Conservation (phyloP, 2,329 filamentous ascomycete genomes). For the Zymoseptoria tritici region DNA sequence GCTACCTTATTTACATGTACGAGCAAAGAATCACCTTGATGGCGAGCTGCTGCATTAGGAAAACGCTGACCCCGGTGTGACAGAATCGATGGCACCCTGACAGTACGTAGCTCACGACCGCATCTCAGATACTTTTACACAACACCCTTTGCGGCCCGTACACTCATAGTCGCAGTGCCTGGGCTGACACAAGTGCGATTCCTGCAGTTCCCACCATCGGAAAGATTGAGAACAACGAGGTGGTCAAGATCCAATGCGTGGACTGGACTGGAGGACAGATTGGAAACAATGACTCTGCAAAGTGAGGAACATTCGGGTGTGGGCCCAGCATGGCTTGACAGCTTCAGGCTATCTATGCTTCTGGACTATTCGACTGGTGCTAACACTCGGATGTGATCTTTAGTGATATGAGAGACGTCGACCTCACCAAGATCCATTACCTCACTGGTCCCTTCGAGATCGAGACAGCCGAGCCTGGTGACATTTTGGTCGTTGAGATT, state of each 20-base stretch:
- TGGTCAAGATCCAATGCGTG: conserved; percentile 87
- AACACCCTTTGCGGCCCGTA: neutral
- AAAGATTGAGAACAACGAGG: conserved; percentile 72
- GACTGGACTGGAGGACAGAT: conserved; percentile 75
- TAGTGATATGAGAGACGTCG: conserved; percentile 47
- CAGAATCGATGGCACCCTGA: conserved; percentile 93
- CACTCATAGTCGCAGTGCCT: neutral
- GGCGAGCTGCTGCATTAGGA: neutral
- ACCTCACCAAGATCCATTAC: conserved; percentile 79
- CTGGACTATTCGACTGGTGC: neutral
- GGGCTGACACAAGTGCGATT: neutral
- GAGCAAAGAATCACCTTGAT: conserved; percentile 12
- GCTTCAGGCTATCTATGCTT: no score
- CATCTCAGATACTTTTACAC: conserved; percentile 66
- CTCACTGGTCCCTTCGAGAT: conserved; percentile 85
- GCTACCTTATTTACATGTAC: conserved; percentile 44
- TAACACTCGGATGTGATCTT: neutral
- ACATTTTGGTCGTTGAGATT: conserved; percentile 79
- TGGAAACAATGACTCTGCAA: conserved; percentile 71
- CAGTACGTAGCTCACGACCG: conserved; percentile 64
- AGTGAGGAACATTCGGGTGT: neutral
- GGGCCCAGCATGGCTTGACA: neutral
- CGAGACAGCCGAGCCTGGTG: conserved; percentile 74
- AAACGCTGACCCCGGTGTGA: conserved; percentile 4
- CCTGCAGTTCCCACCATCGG: conserved; percentile 64